Percentiles rank a stretch among this genome's conserved stretches.
Conservation (phyloP, 2,329 filamentous ascomycete genomes). For the Nigrograna mackinnonii region DNA sequence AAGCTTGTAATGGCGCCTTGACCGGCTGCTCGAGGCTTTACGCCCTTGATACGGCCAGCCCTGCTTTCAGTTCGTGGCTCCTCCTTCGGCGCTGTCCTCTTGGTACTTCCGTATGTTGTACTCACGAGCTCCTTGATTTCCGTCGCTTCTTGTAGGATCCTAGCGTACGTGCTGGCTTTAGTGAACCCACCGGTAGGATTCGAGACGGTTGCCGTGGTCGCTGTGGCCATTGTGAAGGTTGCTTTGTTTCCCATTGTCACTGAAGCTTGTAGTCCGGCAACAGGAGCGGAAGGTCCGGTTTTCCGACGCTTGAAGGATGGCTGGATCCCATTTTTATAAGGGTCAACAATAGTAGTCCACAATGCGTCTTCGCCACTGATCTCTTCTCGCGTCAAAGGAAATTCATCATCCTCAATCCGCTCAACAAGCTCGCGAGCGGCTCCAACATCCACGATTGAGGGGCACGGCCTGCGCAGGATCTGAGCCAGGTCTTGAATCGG, state of each 20-base stretch:
- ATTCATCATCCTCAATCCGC: constrained; percentile 37
- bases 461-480: constrained; percentile 69
- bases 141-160: constrained; percentile 44
- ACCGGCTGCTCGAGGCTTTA: constrained; percentile 45
- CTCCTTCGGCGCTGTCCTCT: constrained; percentile 23
- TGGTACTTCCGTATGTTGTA: constrained; percentile 26
- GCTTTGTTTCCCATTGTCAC: constrained; percentile 35
- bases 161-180: constrained; percentile 43
- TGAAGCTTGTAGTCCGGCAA: constrained; percentile 12
- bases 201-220: constrained; percentile 24
- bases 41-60: constrained; percentile 15
- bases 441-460: constrained; percentile 48
- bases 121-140: no score
- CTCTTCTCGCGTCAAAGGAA: constrained; percentile 38
- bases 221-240: constrained; percentile 32
- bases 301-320: constrained; percentile 28
- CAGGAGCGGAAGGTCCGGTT: constrained; percentile 18
- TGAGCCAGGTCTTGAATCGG: constrained; percentile 69
- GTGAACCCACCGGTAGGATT: constrained; percentile 34
- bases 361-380: constrained; percentile 30
- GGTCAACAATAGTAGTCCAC: constrained; percentile 14
- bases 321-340: constrained; percentile 6
- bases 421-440: constrained; percentile 26
- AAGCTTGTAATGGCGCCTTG: constrained; percentile 59
- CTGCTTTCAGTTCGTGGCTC: no score